Evolutionary conservation across 1,284 basidiomycete species (phyloP), one percentile per base, ranked within the genome.

Genomic region (Apiotrichum veenhuisii): DNA sequence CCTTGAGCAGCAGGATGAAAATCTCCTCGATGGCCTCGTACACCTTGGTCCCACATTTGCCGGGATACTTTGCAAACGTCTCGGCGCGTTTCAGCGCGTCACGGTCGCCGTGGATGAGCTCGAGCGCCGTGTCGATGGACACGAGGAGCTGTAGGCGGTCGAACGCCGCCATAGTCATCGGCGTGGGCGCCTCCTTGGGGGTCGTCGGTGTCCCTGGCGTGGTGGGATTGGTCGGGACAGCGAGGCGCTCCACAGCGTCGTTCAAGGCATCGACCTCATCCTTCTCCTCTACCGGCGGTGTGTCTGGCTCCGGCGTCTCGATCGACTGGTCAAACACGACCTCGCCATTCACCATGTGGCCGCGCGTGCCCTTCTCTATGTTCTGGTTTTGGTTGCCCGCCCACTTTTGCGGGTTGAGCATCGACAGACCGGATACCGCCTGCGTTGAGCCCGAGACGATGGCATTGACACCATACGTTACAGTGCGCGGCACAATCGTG

Each of bases 11-110:
- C 42, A 92, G 79, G 34, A 94, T 87, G 58, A 96, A 95, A 1
- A 93, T 79, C 69, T 97, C 92, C 73, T 98, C 92, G 52, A 98
- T 88, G 1, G 89, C 89, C 67, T 93, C 91, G 38, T 84, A 80
- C 2, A 96, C 91, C 11, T 88, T 84, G 54, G 83, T 82, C 1
- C 91, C 89, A 59, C 87, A 89, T 60, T 84, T 82, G 0, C 89
- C 89, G 0, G 91, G 91, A 70, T 95, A 98, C 8, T 83, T 83
- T 0, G 82, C 80, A 73, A 96, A 98, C 2, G 87, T 92, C 73
- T 98, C 92, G 3, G 91, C 86, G 11, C 95, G 84, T 75, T 97
- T 97, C 48, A 96, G 81, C 0, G 87, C 84, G 59, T 97, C 92
- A 50, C 94, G 87, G 66, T 92, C 86, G 0, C 89, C 86, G 64